Conservation (phyloP, 331 rosid species). For the Pyracantha coccinea region DNA sequence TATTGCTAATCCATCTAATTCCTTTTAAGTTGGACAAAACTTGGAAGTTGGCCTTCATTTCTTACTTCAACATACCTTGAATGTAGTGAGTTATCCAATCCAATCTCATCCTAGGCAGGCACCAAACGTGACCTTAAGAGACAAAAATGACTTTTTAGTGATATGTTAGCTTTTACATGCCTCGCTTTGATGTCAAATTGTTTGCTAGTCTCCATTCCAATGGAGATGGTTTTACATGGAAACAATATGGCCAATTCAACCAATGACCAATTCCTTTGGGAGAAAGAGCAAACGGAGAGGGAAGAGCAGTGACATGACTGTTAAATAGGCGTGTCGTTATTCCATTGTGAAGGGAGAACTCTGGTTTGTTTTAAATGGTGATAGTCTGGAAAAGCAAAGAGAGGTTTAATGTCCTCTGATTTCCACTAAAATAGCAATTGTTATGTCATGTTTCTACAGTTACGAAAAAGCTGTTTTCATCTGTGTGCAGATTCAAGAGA, state of each 20-base stretch:
- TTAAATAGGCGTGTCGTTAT: background rate
- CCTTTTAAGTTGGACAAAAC: background rate
- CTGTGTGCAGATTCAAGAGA: slow-evolving; percentile 67
- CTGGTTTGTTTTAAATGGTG: background rate
- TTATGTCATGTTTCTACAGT: background rate
- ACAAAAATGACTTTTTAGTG: background rate
- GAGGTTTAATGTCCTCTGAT: background rate
- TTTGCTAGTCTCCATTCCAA: background rate
- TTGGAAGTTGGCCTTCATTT: background rate
- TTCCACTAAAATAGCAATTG: background rate
- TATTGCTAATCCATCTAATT: background rate
- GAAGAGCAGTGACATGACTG: background rate
- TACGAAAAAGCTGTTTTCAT: background rate
- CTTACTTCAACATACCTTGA: background rate
- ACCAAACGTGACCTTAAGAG: background rate
- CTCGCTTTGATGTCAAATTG: background rate
- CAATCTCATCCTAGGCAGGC: background rate
- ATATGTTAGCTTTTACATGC: background rate
- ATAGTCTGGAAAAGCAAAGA: background rate
- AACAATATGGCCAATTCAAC: background rate
- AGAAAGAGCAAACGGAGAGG: background rate
- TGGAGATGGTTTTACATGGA: background rate
- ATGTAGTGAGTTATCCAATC: background rate
- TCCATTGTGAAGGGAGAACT: background rate
- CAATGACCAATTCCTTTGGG: background rate